Evolutionary conservation across 2,329 filamentous ascomycete genomes (phyloP).

Genomic region (Penicillium vulpinum): DNA sequence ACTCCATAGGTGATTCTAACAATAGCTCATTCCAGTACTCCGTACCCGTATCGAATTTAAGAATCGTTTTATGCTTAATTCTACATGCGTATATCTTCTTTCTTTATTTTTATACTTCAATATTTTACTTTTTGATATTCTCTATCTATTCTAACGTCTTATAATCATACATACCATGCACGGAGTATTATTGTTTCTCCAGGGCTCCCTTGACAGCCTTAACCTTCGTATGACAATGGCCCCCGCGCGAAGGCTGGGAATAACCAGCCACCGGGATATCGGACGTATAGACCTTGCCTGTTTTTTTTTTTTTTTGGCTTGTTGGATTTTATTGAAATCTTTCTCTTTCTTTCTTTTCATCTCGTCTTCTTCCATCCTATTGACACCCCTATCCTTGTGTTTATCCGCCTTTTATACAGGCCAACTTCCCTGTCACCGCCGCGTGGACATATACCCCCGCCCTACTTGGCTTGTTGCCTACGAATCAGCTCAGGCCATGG

Average conservation of each 20-base stretch:
- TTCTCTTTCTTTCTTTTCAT: background rate
- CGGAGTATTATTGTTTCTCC: background rate
- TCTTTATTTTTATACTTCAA: background rate
- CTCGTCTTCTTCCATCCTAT: slow-evolving; percentile 2
- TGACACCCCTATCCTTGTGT: background rate
- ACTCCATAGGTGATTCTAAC: background rate
- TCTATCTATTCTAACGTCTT: background rate
- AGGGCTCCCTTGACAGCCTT: background rate
- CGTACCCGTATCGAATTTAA: background rate
- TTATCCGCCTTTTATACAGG: background rate
- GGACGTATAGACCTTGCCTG: slow-evolving; percentile 18
- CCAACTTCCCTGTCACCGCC: background rate
- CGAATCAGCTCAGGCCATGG: slow-evolving; percentile 13
- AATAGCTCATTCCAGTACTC: background rate
- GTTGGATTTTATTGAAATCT: background rate
- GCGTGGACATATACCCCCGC: slow-evolving; percentile 2
- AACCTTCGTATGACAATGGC: slow-evolving; percentile 4
- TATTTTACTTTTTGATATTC: background rate
- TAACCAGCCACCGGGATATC: slow-evolving; percentile 33
- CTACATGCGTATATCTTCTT: background rate
- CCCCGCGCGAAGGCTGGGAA: slow-evolving; percentile 30
- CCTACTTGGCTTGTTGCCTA: slow-evolving; percentile 2
- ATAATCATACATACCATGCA: background rate
- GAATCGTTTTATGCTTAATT: background rate
- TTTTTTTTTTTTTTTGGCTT: background rate